Evolutionary conservation across 768 basidiomycete genomes (phyloP), one percentile per base, ranked within the genome.

Genomic region (Pleurotus djamor): DNA sequence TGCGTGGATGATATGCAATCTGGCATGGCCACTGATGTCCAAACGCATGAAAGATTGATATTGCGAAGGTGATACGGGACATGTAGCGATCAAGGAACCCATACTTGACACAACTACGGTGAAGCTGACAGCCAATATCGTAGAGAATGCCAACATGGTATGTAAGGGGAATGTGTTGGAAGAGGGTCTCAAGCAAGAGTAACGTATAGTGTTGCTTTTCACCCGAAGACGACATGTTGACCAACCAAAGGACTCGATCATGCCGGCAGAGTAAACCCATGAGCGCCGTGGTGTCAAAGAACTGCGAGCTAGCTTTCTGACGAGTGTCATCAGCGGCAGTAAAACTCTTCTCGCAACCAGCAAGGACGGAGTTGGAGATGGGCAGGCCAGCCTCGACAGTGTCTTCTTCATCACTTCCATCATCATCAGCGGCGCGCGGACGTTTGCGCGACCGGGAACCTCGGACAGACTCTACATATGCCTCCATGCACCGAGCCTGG

Each of bases 21-120:
- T 73, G 70, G 59, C 72, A 75, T 1, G 67, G 63, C 75, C 74
- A 76, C 28, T 71, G 64, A 49, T 75, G 75, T 1, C 73, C 68
- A 43, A 69, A 76, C 4, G 72, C 71, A 63, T 76, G 75, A 62
- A 76, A 71, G 3, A 72, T 69, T 0, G 71, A 69, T 0, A 71
- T 66, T 4, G 60, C 68, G 54, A 70, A 75, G 0, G 44, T 14
- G 4, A 77, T 51, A 4, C 66, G 65, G n/a, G 59, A 35, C 4
- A 64, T 47, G 43, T 70, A 65, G 3, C 64, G 55, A 3, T 63
- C 52, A 13, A 67, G 58, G 52, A 72, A 68, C 8, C 62, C 61
- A 56, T 59, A 67, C 48, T 59, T 65, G 5, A 56, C 34, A 34
- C 65, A 69, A 21, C 63, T 64, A 6, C 63, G 60, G 5, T 72